A percentile compares a stretch with the other conserved stretches of the same genome.
Conservation (phyloP, 768 basidiomycete genomes). For the Hemileccinum rubropunctum region DNA sequence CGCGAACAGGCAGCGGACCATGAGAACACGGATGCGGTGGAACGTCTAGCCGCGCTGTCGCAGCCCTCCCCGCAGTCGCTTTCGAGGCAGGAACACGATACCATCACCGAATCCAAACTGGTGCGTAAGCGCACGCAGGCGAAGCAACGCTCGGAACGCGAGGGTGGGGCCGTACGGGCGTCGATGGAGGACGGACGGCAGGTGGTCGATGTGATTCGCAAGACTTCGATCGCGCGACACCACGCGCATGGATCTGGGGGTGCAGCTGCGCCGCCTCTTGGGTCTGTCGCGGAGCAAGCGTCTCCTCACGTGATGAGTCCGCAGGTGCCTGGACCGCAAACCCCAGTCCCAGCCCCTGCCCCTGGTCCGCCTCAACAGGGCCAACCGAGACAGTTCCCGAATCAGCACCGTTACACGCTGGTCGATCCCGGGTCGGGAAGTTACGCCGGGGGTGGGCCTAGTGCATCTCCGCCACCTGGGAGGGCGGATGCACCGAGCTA, state of each 20-base stretch:
- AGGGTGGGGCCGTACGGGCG: constrained; percentile 7
- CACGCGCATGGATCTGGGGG: constrained; percentile 10
- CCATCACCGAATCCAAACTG: constrained; percentile 73
- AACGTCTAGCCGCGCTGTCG: constrained; percentile 68
- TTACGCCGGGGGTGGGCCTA: neutral
- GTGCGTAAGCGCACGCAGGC: constrained; percentile 80
- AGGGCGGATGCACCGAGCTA: constrained; percentile 24
- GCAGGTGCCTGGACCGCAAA: neutral
- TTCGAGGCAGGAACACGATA: constrained; percentile 77
- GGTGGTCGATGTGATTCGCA: constrained; percentile 55
- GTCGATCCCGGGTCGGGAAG: constrained; percentile 36
- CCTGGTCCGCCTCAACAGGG: too few relatives aligned
- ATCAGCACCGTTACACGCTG: constrained; percentile 47
- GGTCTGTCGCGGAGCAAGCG: constrained; percentile 16
- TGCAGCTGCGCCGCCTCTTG: constrained; percentile 4
- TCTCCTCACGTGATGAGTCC: constrained; percentile 1
- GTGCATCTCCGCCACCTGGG: constrained; percentile 10
- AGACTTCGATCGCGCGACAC: constrained; percentile 39
- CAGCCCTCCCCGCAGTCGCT: constrained; percentile 60
- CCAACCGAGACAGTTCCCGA: constrained; percentile 30
- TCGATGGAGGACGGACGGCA: constrained; percentile 37
- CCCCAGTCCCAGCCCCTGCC: neutral
- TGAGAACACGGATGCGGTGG: constrained; percentile 77
- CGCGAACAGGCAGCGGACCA: constrained; percentile 63
- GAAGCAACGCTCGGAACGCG: constrained; percentile 48